phyloP scores from a whole-genome alignment of 371 early-diverging fungal genomes.

The Vittaforma corneae region DNA sequence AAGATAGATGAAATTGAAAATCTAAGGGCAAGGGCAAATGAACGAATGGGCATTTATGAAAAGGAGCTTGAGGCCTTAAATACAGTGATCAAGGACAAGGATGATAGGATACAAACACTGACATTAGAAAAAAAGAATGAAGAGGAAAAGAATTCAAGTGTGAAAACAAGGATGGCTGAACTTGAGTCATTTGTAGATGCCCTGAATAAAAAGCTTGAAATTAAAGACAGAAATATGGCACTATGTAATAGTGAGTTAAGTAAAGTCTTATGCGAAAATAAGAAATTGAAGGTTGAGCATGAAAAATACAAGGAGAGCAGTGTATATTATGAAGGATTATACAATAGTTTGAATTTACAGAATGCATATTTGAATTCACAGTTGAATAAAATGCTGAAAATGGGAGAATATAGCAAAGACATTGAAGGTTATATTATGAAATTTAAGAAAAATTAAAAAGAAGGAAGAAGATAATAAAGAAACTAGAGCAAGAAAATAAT shows the following conservation, averaged over 20 bases:
- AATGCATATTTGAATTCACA: constrained; percentile 51
- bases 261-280: constrained; percentile 35
- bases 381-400: constrained; percentile 33
- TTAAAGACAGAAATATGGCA: constrained; percentile 41
- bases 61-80: constrained; percentile 43
- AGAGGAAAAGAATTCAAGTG: constrained; percentile 11
- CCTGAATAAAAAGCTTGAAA: constrained; percentile 31
- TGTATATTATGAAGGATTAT: constrained; percentile 48
- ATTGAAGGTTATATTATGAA: neutral
- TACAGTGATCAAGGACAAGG: constrained; percentile 37
- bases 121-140: constrained; percentile 20
- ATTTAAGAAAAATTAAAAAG: constrained; percentile 25
- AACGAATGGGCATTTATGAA: constrained; percentile 37
- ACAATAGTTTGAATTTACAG: constrained; percentile 43
- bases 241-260: constrained; percentile 51
- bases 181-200: constrained; percentile 22
- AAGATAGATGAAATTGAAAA: constrained; percentile 27
- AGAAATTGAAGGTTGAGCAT: constrained; percentile 21
- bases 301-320: constrained; percentile 33
- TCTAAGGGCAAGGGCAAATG: constrained; percentile 15
- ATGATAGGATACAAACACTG: constrained; percentile 16
- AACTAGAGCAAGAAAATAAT: constrained; percentile 36
- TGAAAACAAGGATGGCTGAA: constrained; percentile 16
- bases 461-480: constrained; percentile 26
- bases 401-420: constrained; percentile 16